These are phyloP conservation scores for Botryotinia globosa DNA, from an alignment of 2,329 filamentous ascomycete genomes.

Conservation along the genomic window DNA sequence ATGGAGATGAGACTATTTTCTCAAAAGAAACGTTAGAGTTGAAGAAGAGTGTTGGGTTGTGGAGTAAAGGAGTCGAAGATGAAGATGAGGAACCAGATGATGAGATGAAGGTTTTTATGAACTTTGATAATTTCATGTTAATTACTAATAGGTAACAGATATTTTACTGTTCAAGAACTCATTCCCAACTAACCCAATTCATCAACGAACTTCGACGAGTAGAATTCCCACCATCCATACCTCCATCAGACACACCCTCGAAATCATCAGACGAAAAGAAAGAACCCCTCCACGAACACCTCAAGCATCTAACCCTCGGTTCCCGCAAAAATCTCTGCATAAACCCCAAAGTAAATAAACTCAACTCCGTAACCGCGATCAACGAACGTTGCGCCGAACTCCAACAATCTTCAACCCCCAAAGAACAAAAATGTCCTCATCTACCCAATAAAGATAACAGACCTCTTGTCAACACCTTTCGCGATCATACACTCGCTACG, in stretches of 20 bases:
- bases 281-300: constrained; percentile 46
- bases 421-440: constrained; percentile 69
- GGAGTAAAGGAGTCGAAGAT: constrained; percentile 38
- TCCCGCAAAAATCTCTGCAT: constrained; percentile 78
- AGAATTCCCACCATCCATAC: constrained; percentile 57
- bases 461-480: constrained; percentile 71
- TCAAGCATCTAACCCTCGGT: constrained; percentile 66
- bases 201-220: constrained; percentile 64
- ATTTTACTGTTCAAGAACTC: constrained; percentile 71
- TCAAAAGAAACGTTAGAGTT: constrained; percentile 62
- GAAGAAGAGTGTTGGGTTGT: constrained; percentile 53
- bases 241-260: constrained; percentile 40
- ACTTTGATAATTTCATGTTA: background rate
- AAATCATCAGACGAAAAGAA: background rate
- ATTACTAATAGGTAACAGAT: constrained; percentile 42
- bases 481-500: constrained; percentile 78
- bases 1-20: constrained; percentile 44
- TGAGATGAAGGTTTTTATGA: constrained; percentile 50
- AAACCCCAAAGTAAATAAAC: constrained; percentile 72
- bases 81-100: constrained; percentile 52
- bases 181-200: constrained; percentile 71
- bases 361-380: constrained; percentile 73
- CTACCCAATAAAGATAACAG: constrained; percentile 76
- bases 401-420: constrained; percentile 65
- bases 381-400: constrained; percentile 91